These are phyloP conservation scores for Saccharomycopsis sp. DNA, from an alignment of 805 yeast species.

Conservation along the genomic window DNA sequence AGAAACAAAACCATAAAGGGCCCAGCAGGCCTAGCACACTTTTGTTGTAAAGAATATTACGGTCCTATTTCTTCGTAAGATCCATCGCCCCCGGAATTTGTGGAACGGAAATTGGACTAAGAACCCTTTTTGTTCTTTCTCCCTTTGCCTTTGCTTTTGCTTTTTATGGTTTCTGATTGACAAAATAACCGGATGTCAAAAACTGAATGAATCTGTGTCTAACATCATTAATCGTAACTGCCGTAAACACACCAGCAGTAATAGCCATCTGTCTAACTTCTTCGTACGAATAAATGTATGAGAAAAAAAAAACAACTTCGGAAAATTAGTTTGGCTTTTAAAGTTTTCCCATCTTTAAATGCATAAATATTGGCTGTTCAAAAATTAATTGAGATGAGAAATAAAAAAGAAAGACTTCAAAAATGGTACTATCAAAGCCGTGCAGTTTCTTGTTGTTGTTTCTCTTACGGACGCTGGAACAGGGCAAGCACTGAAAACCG, in stretches of 20 bases:
- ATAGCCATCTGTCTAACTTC: background rate
- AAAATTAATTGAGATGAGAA: background rate
- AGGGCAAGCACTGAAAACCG: too few species aligned
- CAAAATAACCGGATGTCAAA: background rate
- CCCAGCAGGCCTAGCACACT: too few species aligned
- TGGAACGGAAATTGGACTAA: too few species aligned
- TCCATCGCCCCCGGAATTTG: too few species aligned
- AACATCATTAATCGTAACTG: background rate
- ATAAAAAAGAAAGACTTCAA: background rate
- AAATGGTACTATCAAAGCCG: slow-evolving; percentile 1
- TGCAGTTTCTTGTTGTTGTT: background rate
- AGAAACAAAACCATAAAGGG: too few species aligned
- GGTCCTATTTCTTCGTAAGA: too few species aligned
- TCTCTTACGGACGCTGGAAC: background rate
- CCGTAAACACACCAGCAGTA: background rate
- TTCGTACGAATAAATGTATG: too few species aligned
- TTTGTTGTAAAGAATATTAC: too few species aligned
- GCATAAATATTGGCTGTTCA: slow-evolving; percentile 1
- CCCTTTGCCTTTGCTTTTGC: too few species aligned
- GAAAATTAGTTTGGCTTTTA: background rate
- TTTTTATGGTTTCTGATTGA: background rate
- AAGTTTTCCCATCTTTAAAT: background rate
- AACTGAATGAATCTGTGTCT: background rate
- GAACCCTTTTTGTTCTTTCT: background rate
- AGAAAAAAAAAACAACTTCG: background rate